These are phyloP conservation scores for Tetrapisispora pingtungensis DNA, from an alignment of 805 yeast species.

Conservation along the genomic window DNA sequence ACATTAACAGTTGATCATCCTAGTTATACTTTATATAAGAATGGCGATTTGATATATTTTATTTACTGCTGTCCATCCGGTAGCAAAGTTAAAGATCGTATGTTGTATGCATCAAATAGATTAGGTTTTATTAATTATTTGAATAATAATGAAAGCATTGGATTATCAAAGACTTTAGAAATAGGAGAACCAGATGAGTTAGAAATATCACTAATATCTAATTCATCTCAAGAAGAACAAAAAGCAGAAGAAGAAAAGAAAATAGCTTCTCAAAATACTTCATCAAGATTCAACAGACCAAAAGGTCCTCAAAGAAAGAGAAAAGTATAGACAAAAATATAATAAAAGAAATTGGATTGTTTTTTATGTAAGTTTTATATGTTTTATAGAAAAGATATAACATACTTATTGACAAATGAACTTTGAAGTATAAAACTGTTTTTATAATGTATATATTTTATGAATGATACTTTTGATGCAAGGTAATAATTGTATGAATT, in stretches of 20 bases:
- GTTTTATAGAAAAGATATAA: too few species aligned
- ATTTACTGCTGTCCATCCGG: slow-evolving; percentile 86
- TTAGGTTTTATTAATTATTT: slow-evolving; percentile 47
- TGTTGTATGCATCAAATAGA: slow-evolving; percentile 83
- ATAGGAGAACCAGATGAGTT: slow-evolving; percentile 66
- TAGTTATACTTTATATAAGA: slow-evolving; percentile 49
- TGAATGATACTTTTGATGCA: not conserved
- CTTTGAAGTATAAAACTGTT: too few species aligned
- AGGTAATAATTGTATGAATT: not conserved
- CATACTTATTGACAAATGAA: too few species aligned
- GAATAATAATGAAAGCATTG: slow-evolving; percentile 29
- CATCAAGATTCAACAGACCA: slow-evolving; percentile 44
- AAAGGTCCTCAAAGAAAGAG: slow-evolving; percentile 54
- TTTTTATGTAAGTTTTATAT: too few species aligned
- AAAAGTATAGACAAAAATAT: not conserved
- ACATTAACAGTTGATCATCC: slow-evolving; percentile 36
- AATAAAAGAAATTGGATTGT: too few species aligned
- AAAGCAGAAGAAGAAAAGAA: slow-evolving; percentile 14
- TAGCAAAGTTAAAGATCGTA: slow-evolving; percentile 79
- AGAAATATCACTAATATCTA: slow-evolving; percentile 34
- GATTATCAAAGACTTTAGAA: slow-evolving; percentile 44
- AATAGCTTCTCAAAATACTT: slow-evolving; percentile 7
- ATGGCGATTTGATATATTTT: slow-evolving; percentile 40
- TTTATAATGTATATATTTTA: not conserved
- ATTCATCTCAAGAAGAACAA: slow-evolving; percentile 28